Base-by-base conservation (phyloP, 2,329 filamentous ascomycete species). In the Monilinia laxa region DNA sequence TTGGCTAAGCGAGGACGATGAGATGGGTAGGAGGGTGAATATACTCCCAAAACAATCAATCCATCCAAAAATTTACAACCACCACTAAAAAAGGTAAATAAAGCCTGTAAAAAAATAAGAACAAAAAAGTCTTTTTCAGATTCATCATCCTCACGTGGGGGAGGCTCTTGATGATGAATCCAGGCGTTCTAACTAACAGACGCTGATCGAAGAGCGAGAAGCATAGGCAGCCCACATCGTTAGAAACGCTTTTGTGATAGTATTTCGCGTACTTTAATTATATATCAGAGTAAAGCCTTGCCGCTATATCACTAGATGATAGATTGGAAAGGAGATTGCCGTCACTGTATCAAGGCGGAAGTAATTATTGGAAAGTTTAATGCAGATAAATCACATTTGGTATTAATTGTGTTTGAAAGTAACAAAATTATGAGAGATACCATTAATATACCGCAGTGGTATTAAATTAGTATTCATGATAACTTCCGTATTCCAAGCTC, bases 241-340 rank as follows among this genome's bases (percentile, higher is more conserved):
- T 51, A 62, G 45, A 62, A 51, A 51, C 58, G 58, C n/a, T 62
- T 62, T 62, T 52, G 20, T 38, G 31, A 51, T 51, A 14, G 45
- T 7, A 20, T 20, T 25, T 40, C 58, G 45, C 31, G 20, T 52
- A 62, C 2, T 35, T 40, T n/a, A 2, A 38, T 7, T 38, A 62
- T 2, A 38, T 62, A 40, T 62, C 1, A 20, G 45, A 40, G 45
- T 11, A 25, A 20, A 18, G 10, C 3, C 20, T 38, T 18, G 31
- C 28, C 58, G 45, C 45, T 60, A 5, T 23, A 35, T 6, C 20
- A 62, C 31, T 40, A 10, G 1, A 62, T 40, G 58, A 62, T 51
- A 49, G 42, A 12, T 11, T 1, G 7, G 20, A 10, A 59, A 49
- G 25, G 42, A 35, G 20, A n/a, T 60, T 60, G 9, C 45, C 28